A percentile compares a stretch with the other conserved stretches of the same genome.
These are phyloP conservation scores for Fusarium tanahbumbuense DNA, from an alignment of 2,329 filamentous ascomycete genomes.

Conservation along the genomic window DNA sequence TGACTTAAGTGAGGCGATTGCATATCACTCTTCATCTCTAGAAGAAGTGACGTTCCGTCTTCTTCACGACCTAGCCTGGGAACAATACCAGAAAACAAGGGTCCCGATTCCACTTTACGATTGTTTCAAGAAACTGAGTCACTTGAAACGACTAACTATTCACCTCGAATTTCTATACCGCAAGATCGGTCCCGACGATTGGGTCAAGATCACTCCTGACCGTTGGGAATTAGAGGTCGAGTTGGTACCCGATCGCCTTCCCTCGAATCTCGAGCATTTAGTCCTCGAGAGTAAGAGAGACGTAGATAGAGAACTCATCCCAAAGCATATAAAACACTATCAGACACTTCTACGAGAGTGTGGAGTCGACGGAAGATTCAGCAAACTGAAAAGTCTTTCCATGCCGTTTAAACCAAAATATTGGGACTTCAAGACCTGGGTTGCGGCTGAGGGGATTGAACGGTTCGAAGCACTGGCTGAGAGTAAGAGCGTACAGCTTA, in stretches of 20 bases:
- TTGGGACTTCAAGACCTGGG: no score
- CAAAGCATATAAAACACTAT: background rate
- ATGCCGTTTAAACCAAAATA: background rate
- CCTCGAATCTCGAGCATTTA: background rate
- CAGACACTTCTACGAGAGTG: background rate
- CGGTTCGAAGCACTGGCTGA: background rate
- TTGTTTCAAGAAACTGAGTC: background rate
- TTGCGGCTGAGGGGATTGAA: background rate
- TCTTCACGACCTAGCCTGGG: background rate
- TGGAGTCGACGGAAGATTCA: background rate
- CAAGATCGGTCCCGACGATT: background rate
- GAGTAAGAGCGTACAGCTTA: background rate
- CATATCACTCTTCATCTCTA: background rate
- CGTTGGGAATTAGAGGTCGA: background rate
- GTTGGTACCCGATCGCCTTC: background rate
- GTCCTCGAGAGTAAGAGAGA: background rate
- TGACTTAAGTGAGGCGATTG: background rate
- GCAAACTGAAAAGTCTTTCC: background rate
- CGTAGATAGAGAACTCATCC: no score
- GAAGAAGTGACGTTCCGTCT: background rate
- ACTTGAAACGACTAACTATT: background rate
- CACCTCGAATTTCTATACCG: background rate
- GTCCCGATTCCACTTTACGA: background rate
- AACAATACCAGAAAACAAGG: background rate
- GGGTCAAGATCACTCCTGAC: no score